Base-by-base conservation (phyloP, 192 early-diverging fungal species). In the Coemansia sp. region DNA sequence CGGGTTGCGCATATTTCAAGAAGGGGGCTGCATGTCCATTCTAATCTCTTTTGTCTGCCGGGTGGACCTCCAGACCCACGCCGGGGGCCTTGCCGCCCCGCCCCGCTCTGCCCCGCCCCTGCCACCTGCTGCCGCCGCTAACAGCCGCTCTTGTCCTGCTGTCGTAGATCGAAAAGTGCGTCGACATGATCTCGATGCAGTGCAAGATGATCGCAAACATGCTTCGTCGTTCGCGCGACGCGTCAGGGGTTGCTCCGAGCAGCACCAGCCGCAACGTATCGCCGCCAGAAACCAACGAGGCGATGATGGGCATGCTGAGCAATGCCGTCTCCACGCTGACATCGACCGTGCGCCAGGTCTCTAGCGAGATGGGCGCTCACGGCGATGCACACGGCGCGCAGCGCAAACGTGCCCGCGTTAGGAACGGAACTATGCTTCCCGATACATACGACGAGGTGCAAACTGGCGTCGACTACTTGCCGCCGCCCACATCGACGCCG, bases 121-220 rank as follows among this genome's bases (percentile, higher is more conserved):
- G n/a, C n/a, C n/a, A n/a, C n/a, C n/a, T n/a, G n/a, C n/a, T n/a
- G n/a, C n/a, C n/a, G n/a, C n/a, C n/a, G n/a, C n/a, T n/a, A n/a
- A n/a, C n/a, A n/a, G n/a, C n/a, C n/a, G n/a, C n/a, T 28, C 27
- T 7, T 4, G 27, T 28, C 8, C 5, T 28, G 21, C 40, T 39
- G 17, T 13, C 35, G 8, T 73, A 73, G 69, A 73, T 73, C 29
- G 64, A 66, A 26, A 73, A 52, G 32, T 65, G 69, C 50, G 50
- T 67, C 23, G 69, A 73, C 44, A 67, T 73, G 64, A 61, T 73
- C 19, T 57, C 69, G 34, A 60, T 73, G 64, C 69, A 73, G 51
- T 66, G 63, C 46, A 59, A 44, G 38, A 73, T 73, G 69, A 56
- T 73, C 43, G 47, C 52, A 21, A 61, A 66, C 32, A 51, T 73